These are phyloP conservation scores for Beauveria caledonica DNA, from an alignment of 2,329 filamentous ascomycete species.

Conservation along the genomic window DNA sequence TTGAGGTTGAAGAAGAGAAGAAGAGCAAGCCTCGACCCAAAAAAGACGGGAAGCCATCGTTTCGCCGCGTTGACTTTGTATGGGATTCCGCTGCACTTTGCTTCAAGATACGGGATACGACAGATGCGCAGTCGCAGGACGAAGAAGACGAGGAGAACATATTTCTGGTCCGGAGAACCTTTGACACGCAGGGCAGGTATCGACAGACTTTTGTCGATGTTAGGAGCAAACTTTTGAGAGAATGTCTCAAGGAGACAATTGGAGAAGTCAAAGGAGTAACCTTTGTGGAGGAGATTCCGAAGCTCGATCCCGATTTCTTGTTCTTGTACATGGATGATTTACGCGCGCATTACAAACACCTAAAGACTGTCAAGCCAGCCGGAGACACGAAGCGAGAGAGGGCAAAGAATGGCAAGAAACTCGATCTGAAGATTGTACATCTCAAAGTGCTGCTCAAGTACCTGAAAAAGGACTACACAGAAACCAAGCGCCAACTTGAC, in stretches of 20 bases:
- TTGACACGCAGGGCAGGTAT: conserved; percentile 80
- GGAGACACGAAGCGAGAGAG: conserved; percentile 46
- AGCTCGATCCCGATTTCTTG: conserved; percentile 61
- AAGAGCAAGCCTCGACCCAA: conserved; percentile 16
- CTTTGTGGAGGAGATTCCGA: conserved; percentile 71
- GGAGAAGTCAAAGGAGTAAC: conserved; percentile 48
- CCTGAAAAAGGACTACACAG: conserved; percentile 72
- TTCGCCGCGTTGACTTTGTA: conserved; percentile 45
- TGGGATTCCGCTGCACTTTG: conserved; percentile 44
- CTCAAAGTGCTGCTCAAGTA: conserved; percentile 69
- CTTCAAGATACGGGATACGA: conserved; percentile 47
- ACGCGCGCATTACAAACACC: conserved; percentile 51
- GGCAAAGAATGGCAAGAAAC: conserved; percentile 51
- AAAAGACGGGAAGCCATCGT: conserved; percentile 25
- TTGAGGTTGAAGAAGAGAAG: conserved; percentile 13
- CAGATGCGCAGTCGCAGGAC: conserved; percentile 32
- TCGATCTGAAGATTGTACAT: conserved; percentile 51
- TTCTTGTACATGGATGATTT: conserved; percentile 73
- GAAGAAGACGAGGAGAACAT: conserved; percentile 66
- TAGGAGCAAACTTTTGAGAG: conserved; percentile 71
- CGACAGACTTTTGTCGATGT: conserved; percentile 67
- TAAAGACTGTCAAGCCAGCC: conserved; percentile 49
- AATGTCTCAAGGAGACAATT: conserved; percentile 42
- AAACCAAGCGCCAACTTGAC: conserved; percentile 68
- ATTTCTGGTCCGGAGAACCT: conserved; percentile 75